Conservation (phyloP, 192 early-diverging fungal species). For the Rhizoclosmatium globosum region DNA sequence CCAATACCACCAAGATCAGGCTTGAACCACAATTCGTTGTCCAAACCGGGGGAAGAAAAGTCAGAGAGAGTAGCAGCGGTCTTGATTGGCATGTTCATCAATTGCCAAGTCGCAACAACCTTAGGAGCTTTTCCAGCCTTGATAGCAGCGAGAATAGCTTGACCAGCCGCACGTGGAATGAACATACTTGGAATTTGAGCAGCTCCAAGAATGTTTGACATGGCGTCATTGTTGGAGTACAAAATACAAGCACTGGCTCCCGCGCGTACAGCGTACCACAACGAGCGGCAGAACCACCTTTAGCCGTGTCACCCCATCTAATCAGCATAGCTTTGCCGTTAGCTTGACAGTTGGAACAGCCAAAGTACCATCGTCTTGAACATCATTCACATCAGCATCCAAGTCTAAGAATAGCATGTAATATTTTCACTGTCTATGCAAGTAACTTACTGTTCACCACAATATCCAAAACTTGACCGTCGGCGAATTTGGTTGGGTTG, state of each 20-base stretch:
- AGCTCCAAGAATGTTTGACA: slow-evolving; percentile 28
- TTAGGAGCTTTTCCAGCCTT: slow-evolving; percentile 41
- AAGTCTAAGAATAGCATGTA: slow-evolving; percentile 11
- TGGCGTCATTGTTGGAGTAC: slow-evolving; percentile 38
- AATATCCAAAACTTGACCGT: slow-evolving; percentile 23
- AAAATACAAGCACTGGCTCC: slow-evolving; percentile 47
- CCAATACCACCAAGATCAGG: slow-evolving; percentile 54
- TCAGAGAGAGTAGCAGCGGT: slow-evolving; percentile 70
- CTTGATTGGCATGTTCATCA: slow-evolving; percentile 51
- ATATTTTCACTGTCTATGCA: neutral
- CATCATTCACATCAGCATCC: slow-evolving; percentile 40
- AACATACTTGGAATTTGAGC: slow-evolving; percentile 23
- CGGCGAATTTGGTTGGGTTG: neutral
- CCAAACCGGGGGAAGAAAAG: slow-evolving; percentile 81
- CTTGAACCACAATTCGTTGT: slow-evolving; percentile 71
- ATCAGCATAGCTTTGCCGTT: slow-evolving; percentile 47
- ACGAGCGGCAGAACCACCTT: slow-evolving; percentile 24
- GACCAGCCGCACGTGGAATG: slow-evolving; percentile 22
- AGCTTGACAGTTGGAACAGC: slow-evolving; percentile 27
- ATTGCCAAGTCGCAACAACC: slow-evolving; percentile 57
- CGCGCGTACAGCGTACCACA: slow-evolving; percentile 35
- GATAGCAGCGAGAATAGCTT: slow-evolving; percentile 33
- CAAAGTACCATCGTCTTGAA: slow-evolving; percentile 31
- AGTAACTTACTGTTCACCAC: slow-evolving; percentile 24
- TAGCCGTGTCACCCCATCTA: slow-evolving; percentile 37